Evolutionary conservation across 192 early-diverging fungal genomes (phyloP).

Genomic region (Irineochytrium annulatum): DNA sequence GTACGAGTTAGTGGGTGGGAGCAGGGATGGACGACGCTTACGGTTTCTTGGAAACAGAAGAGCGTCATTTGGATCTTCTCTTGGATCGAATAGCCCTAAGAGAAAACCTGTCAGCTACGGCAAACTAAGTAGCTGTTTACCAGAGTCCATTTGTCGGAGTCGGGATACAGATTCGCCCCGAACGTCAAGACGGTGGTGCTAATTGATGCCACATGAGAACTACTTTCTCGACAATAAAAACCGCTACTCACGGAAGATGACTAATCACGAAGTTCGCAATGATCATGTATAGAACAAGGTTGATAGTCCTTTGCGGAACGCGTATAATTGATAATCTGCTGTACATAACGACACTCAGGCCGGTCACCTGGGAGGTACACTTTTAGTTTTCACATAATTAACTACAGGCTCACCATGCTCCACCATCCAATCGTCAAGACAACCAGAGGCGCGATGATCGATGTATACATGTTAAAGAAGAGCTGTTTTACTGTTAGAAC

Average conservation of each 20-base stretch:
- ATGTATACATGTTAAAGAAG: constrained; percentile 13
- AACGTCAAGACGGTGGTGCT: constrained; percentile 30
- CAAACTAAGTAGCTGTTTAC: background rate
- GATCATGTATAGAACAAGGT: constrained; percentile 15
- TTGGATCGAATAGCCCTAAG: constrained; percentile 11
- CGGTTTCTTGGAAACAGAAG: constrained; percentile 22
- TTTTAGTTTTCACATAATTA: background rate
- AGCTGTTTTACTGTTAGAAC: no score
- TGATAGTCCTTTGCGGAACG: constrained; percentile 5
- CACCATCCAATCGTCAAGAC: constrained; percentile 28
- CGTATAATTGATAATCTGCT: constrained; percentile 14
- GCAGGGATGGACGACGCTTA: background rate
- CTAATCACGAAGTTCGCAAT: constrained; percentile 20
- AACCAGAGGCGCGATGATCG: constrained; percentile 10
- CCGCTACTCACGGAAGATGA: no score
- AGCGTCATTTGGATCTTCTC: constrained; percentile 31
- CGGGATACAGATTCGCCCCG: constrained; percentile 15
- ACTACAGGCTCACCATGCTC: constrained; percentile 12
- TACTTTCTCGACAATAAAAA: no score
- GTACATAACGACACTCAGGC: constrained; percentile 27
- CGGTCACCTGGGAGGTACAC: constrained; percentile 10
- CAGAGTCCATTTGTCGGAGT: background rate
- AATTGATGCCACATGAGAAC: no score
- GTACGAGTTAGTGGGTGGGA: background rate
- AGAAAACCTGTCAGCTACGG: constrained; percentile 6